Evolutionary conservation across 164 flowering plant genomes (phyloP), one percentile per base, ranked within the genome.

Genomic region (Berberis thunbergii): DNA sequence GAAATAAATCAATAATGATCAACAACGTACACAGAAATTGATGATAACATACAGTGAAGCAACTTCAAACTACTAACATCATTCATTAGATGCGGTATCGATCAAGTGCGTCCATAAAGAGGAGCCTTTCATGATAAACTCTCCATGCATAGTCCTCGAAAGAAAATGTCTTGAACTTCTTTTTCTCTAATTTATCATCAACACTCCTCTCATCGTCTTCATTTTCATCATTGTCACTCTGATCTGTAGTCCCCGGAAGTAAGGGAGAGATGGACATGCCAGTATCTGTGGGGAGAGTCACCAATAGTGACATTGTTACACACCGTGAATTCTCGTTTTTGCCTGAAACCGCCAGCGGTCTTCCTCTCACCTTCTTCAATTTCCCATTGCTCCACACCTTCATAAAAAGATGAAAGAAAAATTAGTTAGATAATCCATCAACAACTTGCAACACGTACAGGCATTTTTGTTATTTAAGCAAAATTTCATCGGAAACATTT

Each of bases 341-440:
- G 7, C 66, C 74, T 26, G 54, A n/a, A 50, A 42, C 62, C 6
- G 76, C 64, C 61, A 77, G 43, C 7, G 93, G 79, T 70, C 84
- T 86, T 46, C 91, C 96, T 68, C 87, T 84, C 49, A 91, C 93
- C 67, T 88, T 91, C 78, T 84, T 86, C 44, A 85, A 40, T 73
- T 76, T 81, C 52, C 97, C 97, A 72, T 91, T 88, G 77, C 96
- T 87, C 96, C 96, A 91, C 43, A 86, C 94, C 96, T 86, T 57
- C 54, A 59, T 7, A 38, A 40, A 49, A 6, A 46, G 54, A 10
- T 13, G 4, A 54, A 5, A 6, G 63, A 7, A n/a, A 3, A 46
- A 26, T 50, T 38, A 44, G 45, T 45, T 4, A 52, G 54, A 52
- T 4, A 10, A 2, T 2, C 11, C 12, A n/a, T 10, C 8, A 2